Conservation (phyloP, 2,329 filamentous ascomycete species). For the Arthroderma sp. region DNA sequence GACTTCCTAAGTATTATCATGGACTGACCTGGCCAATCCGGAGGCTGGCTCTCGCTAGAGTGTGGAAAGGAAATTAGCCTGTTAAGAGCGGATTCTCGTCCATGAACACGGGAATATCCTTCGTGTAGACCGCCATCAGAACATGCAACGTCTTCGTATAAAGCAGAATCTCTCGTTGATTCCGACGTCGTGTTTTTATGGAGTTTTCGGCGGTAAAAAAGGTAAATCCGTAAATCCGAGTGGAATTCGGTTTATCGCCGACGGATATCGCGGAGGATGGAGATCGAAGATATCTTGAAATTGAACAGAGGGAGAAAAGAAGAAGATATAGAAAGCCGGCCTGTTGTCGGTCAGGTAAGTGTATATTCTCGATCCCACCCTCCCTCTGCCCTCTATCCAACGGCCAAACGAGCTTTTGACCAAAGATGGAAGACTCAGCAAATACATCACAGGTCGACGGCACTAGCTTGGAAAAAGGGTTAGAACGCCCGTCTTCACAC, state of each 20-base stretch:
- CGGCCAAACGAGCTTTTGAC: not conserved
- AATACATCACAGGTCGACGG: not conserved
- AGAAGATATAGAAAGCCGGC: not conserved
- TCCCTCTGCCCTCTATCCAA: not conserved
- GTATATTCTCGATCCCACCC: not conserved
- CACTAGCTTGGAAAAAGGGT: not conserved
- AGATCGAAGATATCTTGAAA: not conserved
- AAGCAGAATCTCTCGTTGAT: no score
- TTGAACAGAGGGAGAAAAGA: not conserved
- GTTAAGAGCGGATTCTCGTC: no score
- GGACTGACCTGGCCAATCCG: no score
- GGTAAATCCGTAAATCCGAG: not conserved
- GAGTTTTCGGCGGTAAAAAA: no score
- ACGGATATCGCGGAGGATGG: not conserved
- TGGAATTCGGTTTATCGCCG: not conserved
- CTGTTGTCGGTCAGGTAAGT: not conserved
- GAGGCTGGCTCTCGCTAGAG: no score
- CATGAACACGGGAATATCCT: no score
- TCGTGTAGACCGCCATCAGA: no score
- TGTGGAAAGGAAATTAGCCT: no score
- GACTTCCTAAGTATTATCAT: no score
- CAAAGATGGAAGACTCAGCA: not conserved
- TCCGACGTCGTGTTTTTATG: no score
- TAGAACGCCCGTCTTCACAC: not conserved
- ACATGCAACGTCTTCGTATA: no score